Evolutionary conservation across 169 alveolate genomes (phyloP), one percentile per base, ranked within the genome.

Genomic region (Plasmodium chabaudi): DNA sequence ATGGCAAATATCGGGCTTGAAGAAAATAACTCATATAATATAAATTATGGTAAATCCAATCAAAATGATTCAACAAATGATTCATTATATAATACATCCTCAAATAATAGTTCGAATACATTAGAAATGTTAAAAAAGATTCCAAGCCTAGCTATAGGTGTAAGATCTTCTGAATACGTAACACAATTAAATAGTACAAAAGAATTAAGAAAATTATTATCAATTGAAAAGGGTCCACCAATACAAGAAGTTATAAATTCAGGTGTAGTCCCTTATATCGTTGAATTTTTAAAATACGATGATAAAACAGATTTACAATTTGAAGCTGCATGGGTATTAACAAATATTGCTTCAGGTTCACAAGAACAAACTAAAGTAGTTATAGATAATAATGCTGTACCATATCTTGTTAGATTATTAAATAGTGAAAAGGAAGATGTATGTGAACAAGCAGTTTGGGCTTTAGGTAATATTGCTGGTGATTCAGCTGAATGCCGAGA

Each of bases 401-500:
- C 98, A 2, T 91, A 94, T 88, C 94, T 95, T 87, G 94, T 95
- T 59, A 94, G 96, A 10, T 93, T 97, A 56, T 89, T 97, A 88
- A 93, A 91, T 72, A 95, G 98, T 44, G 98, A 98, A 4, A 91
- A 95, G 79, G 97, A 95, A 49, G 99, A 97, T 70, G 99, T 97
- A 13, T 93, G 97, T 59, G 99, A 98, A 88, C 99, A 98, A 94
- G 99, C 99, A 19, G 97, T 97, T 25, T 98, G 99, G 99, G 99
- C 99, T 1, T 89, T 98, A 60, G 99, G 99, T 21, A 98, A 98
- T 95, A 98, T 98, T 88, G 99, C 99, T 23, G 99, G 99, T 12
- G 99, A 98, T 79, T 95, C 98, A 25, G 97, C 98, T 49, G 95
- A 97, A 84, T 96, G 98, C 71, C 93, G 99, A 55, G 98, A 98